Conservation (phyloP, 2,329 filamentous ascomycete genomes). For the Fusarium fujikuroi region DNA sequence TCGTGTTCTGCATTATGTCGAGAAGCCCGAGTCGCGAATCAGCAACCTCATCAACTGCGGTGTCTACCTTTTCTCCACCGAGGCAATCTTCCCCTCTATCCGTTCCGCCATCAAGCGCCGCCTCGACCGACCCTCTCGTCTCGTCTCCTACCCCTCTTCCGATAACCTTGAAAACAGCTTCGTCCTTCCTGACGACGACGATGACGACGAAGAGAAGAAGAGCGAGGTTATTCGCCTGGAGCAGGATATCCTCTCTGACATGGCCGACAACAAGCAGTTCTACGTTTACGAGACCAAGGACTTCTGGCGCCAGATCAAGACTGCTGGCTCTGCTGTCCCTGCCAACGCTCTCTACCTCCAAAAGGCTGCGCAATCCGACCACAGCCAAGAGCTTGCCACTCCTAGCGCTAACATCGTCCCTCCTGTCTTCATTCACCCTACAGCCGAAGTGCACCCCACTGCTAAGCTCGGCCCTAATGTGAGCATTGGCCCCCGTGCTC, state of each 20-base stretch:
- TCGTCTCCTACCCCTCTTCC: conserved; percentile 94
- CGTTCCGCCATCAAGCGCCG: conserved; percentile 94
- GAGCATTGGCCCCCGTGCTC: conserved; percentile 89
- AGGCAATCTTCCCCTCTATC: conserved; percentile 96
- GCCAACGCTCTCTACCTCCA: conserved; percentile 97
- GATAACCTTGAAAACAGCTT: conserved; percentile 84
- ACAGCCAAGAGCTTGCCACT: conserved; percentile 78
- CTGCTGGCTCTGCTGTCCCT: conserved; percentile 93
- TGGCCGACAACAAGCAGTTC: conserved; percentile 97
- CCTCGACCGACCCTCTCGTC: conserved; percentile 82
- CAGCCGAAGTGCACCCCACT: conserved; percentile 88
- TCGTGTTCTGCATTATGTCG: conserved; percentile 97
- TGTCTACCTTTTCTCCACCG: conserved; percentile 95
- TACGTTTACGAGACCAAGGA: conserved; percentile 99
- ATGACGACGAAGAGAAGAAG: conserved; percentile 80
- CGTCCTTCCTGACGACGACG: conserved; percentile 59
- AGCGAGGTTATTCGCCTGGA: conserved; percentile 93
- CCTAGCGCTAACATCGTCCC: conserved; percentile 89
- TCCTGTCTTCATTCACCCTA: conserved; percentile 95
- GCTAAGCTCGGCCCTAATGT: conserved; percentile 98
- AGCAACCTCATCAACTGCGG: conserved; percentile 99
- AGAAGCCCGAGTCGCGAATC: conserved; percentile 98
- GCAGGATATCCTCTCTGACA: conserved; percentile 94
- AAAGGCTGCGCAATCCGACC: conserved; percentile 84
- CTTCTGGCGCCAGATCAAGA: conserved; percentile 99